phyloP scores from a whole-genome alignment of 1,284 basidiomycete species.

The Neolentinus lepideus region DNA sequence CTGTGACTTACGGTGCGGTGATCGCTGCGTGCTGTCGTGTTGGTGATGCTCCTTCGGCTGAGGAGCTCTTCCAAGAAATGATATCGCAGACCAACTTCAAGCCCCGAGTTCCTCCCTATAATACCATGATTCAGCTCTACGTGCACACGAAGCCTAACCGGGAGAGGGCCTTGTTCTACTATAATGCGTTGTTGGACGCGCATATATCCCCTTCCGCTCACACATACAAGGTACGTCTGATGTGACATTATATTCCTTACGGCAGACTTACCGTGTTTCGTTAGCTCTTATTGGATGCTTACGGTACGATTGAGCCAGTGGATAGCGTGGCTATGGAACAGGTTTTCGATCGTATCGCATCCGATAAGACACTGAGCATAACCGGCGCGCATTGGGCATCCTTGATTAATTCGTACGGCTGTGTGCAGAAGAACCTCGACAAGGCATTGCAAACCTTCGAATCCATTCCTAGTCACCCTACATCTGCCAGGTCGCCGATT shows the following conservation, averaged over 20 bases:
- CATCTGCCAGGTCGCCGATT: slow-evolving; percentile 23
- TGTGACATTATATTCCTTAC: not conserved
- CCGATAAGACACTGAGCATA: slow-evolving; percentile 47
- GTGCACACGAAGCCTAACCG: slow-evolving; percentile 86
- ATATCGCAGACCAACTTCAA: slow-evolving; percentile 64
- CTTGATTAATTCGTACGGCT: slow-evolving; percentile 88
- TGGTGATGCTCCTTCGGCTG: slow-evolving; percentile 82
- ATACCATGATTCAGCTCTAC: slow-evolving; percentile 99
- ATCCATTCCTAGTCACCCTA: slow-evolving; percentile 53
- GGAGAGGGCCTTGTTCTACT: slow-evolving; percentile 71
- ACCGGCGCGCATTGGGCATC: slow-evolving; percentile 90
- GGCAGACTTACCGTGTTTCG: slow-evolving; percentile 11
- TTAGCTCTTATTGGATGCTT: slow-evolving; percentile 85
- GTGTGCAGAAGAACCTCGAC: slow-evolving; percentile 71
- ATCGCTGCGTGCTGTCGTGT: slow-evolving; percentile 94
- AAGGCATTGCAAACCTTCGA: slow-evolving; percentile 79
- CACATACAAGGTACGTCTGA: slow-evolving; percentile 77
- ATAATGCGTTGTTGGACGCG: slow-evolving; percentile 58
- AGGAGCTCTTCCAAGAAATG: slow-evolving; percentile 87
- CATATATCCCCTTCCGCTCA: slow-evolving; percentile 76
- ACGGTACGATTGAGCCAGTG: slow-evolving; percentile 82
- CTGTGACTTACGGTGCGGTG: slow-evolving; percentile 93
- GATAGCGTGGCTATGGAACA: slow-evolving; percentile 72
- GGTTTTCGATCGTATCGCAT: slow-evolving; percentile 58
- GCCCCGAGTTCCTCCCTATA: slow-evolving; percentile 90